Evolutionary conservation across 2,329 filamentous ascomycete genomes (phyloP), one percentile per base, ranked within the genome.

Genomic region (Raffaelea deltoideospora): DNA sequence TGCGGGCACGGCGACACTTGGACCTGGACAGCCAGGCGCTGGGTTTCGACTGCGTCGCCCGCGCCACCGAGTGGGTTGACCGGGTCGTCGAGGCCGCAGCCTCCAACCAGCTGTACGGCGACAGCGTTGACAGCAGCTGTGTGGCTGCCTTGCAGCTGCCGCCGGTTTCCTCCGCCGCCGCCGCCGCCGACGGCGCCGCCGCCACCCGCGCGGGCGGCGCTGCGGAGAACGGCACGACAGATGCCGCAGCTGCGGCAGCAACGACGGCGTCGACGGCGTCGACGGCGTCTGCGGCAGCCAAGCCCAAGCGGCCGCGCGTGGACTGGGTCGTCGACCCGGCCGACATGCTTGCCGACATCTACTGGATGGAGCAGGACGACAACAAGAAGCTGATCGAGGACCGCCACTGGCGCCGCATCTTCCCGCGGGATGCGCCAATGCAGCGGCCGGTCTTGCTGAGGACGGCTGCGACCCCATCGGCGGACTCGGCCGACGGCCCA

Each of bases 241-340:
- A n/a, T n/a, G 56, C 53, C n/a, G 61, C 55, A 31, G 54, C 53
- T 37, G 56, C 61, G 42, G 34, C 28, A 1, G 34, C 24, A 1
- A 4, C n/a, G 15, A n/a, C n/a, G n/a, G 26, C 26, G 5, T 18
- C 28, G 10, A 7, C 15, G 10, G n/a, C 28, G 5, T n/a, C n/a
- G n/a, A n/a, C n/a, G n/a, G n/a, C n/a, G n/a, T n/a, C n/a, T n/a
- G n/a, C n/a, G n/a, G n/a, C n/a, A n/a, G 60, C 64, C 11, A 85
- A 85, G 42, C 61, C 72, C 4, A 75, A 76, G 38, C 72, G 85
- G 34, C 78, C 81, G 1, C 73, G 83, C 41, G 75, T 86, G 19
- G 86, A 93, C 50, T 96, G 90, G 90, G 69, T 73, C 28, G 73
- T 87, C 15, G 73, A 80, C 31, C 83, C 88, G 1, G 77, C 82